These are phyloP conservation scores for Trifolium pratense DNA, from an alignment of 306 rosid genomes.

Conservation along the genomic window DNA sequence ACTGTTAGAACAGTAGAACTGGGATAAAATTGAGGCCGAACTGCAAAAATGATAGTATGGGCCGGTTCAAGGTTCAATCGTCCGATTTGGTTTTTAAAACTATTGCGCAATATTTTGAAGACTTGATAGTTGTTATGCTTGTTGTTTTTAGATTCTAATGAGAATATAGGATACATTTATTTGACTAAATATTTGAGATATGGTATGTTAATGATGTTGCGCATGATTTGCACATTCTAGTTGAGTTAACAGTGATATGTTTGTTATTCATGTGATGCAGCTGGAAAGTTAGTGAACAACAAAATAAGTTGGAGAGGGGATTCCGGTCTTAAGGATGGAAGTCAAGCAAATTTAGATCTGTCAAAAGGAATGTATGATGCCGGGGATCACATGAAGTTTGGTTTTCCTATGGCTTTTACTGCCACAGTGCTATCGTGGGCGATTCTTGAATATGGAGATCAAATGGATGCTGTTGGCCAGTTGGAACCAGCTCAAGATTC, in stretches of 20 bases:
- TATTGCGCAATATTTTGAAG: not conserved
- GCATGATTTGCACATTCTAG: not conserved
- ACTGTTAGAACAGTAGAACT: no score
- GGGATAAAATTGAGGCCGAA: no score
- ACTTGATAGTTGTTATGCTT: not conserved
- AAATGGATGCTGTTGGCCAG: conserved; percentile 79
- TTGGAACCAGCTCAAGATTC: conserved; percentile 69
- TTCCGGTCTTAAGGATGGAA: conserved; percentile 85
- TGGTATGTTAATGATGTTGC: conserved; percentile 13
- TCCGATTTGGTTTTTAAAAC: not conserved
- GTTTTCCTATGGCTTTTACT: conserved; percentile 92
- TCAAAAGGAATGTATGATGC: conserved; percentile 95
- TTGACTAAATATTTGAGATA: conserved; percentile 11
- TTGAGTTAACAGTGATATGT: conserved; percentile 30
- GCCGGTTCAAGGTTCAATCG: not conserved
- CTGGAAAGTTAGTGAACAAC: conserved; percentile 73
- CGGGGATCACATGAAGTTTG: conserved; percentile 95
- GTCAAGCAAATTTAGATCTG: conserved; percentile 68
- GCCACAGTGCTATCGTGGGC: conserved; percentile 93
- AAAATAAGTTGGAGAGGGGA: conserved; percentile 91
- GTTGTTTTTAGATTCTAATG: not conserved
- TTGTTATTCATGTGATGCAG: conserved; percentile 50
- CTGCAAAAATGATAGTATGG: not conserved
- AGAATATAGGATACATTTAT: conserved; percentile 3
- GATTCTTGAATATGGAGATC: conserved; percentile 93